Base-by-base conservation (phyloP, 2,329 filamentous ascomycete species). In the Aspergillus vadensis region DNA sequence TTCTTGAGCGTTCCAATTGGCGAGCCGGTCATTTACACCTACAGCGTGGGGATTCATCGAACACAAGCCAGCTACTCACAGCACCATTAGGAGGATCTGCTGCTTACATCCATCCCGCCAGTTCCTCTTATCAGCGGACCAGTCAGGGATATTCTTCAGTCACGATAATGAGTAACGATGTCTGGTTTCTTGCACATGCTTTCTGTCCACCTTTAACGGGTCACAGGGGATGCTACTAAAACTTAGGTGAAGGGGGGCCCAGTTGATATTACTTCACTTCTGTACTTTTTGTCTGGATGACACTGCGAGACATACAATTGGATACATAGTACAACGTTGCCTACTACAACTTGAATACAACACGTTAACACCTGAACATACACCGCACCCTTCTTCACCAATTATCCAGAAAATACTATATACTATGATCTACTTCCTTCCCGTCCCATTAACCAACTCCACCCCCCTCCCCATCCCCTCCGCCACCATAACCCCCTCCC, bases 401-500 rank as follows among this genome's bases (percentile, higher is more conserved):
- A 27, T 27, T 2, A 27, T 7, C 25, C 25, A 27, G 7, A 8
- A 27, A n/a, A n/a, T n/a, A n/a, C n/a, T 27, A 27, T 27, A 27
- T 27, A 27, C 7, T 27, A 14, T 14, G 15, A 47, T 4, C 19
- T 47, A 19, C 48, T 25, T 51, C 36, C 39, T 41, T 38, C 52
- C n/a, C 8, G 52, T 55, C n/a, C 52, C 52, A 55, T 55, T 55
- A 10, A 55, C 23, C 25, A 43, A 43, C 52, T 25, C 23, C 53
- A 58, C 50, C 54, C 9, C 27, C 38, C 47, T 61, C 53, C 50
- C 53, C 62, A 60, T 62, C 50, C 36, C 30, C 55, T 55, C 56
- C n/a, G 85, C 85, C 60, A 86, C 79, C 36, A 82, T 81, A n/a
- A 85, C 85, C 6, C 85, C 84, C 69, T 87, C 85, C 62, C 85